Evolutionary conservation across 1,284 basidiomycete genomes (phyloP).

Genomic region (Sparassis latifolia): DNA sequence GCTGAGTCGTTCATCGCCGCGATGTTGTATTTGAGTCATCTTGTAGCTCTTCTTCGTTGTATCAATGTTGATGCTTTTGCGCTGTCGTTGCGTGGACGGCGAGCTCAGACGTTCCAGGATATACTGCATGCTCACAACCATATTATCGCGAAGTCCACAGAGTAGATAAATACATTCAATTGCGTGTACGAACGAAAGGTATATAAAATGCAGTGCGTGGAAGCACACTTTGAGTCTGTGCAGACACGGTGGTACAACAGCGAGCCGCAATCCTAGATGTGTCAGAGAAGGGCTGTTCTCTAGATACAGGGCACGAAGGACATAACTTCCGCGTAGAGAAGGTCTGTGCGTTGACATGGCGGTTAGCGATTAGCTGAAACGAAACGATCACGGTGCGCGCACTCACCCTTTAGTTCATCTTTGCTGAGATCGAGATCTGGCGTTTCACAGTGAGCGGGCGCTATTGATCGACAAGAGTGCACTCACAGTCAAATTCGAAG

Average conservation of each 20-base stretch:
- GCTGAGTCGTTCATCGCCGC: no score
- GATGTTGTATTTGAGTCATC: no score
- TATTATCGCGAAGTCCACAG: no score
- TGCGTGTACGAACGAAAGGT: neutral
- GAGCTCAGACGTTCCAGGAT: no score
- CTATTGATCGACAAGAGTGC: constrained; percentile 5
- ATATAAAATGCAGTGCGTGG: neutral
- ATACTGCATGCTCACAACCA: no score
- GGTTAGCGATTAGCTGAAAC: neutral
- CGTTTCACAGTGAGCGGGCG: neutral
- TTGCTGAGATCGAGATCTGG: constrained; percentile 72
- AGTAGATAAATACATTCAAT: neutral
- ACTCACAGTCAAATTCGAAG: constrained; percentile 79
- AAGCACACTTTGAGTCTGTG: neutral
- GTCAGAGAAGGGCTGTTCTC: neutral
- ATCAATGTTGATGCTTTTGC: no score
- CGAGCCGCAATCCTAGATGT: neutral
- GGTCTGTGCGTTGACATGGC: constrained; percentile 9
- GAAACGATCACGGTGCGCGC: neutral
- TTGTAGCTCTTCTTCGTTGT: no score
- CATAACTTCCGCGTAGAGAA: constrained; percentile 28
- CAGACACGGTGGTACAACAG: neutral
- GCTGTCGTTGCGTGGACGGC: no score
- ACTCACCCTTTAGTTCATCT: constrained; percentile 56
- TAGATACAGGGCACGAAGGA: constrained; percentile 20